Evolutionary conservation across 441 rosid species (phyloP), one percentile per base, ranked within the genome.

Genomic region (Corymbia calophylla): DNA sequence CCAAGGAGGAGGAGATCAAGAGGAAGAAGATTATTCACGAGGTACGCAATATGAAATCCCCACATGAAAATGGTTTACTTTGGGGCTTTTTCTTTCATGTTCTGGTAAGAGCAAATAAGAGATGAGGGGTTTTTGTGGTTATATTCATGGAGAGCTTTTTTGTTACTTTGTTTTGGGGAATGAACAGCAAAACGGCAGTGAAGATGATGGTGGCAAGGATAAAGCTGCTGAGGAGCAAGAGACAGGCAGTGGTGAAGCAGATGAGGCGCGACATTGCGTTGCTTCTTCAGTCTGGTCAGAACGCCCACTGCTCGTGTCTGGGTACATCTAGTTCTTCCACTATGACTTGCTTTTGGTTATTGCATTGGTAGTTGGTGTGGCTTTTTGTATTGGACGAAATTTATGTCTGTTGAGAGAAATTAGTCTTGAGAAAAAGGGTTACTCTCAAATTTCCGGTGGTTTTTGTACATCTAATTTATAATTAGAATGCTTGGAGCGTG

Each of bases 151-250:
- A 49, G 35, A 49, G 6, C n/a, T n/a, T 48, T 84, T 39, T 39
- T 48, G 21, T 87, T 47, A 48, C 29, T 60, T 19, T 58, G 17
- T 70, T 11, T 51, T 25, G 81, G 53, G 23, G 62, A 86, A 23
- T 5, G 48, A 87, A 64, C 82, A 97, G 99, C 92, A 97, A 96
- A 93, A 97, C 96, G 82, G 99, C 96, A 87, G 98, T 98, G 88
- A 94, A 97, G 91, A 97, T 97, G 98, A 96, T 95, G 35, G 97
- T 96, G 89, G 98, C 98, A 64, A 94, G 99, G 90, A 96, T 97
- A 60, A 97, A 97, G 92, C 92, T 97, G 49, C 91, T 94, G 88
- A 95, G 97, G 93, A 97, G 95, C 94, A 95, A 97, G 91, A 94
- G 99, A 88, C 93, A 95, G 95, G 98, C 91, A 47, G 96, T 95